Percentiles rank a stretch among this genome's conserved stretches.
Conservation (phyloP, 208 protist genomes). For the Trypanosoma melophagium region DNA sequence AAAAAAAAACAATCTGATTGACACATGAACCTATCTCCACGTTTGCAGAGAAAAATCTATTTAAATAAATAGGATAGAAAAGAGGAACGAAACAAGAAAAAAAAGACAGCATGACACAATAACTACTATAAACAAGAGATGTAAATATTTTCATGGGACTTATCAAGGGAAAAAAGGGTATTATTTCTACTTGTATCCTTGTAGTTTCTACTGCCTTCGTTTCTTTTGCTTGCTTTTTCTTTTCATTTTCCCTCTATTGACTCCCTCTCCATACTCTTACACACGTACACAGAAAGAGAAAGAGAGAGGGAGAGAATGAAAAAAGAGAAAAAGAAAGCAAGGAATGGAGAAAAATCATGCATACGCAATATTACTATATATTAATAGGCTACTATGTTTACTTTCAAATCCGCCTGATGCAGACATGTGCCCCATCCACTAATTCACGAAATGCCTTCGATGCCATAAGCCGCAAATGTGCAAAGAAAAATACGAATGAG, state of each 20-base stretch:
- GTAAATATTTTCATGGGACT: slow-evolving; percentile 15
- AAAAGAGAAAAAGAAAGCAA: not conserved
- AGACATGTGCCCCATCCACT: slow-evolving; percentile 22
- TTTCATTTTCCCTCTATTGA: slow-evolving; percentile 1
- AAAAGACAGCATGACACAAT: slow-evolving; percentile 4
- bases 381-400: not conserved
- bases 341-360: not conserved
- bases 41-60: not conserved
- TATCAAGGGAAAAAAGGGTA: slow-evolving; percentile 9
- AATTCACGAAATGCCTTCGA: slow-evolving; percentile 45
- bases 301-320: not conserved
- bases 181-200: not conserved
- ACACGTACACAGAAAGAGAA: not conserved
- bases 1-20: no score
- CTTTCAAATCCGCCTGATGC: not conserved
- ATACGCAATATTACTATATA: no score
- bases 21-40: no score
- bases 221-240: slow-evolving; percentile 8
- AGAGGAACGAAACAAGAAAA: slow-evolving; percentile 17
- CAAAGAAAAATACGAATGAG: slow-evolving; percentile 55
- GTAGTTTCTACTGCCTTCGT: slow-evolving; percentile 8
- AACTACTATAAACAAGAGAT: slow-evolving; percentile 14
- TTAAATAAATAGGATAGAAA: slow-evolving; percentile 15
- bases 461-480: slow-evolving; percentile 52
- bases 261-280: not conserved